Percentiles rank a stretch among this genome's conserved stretches.
These are phyloP conservation scores for Angomonas ambiguus DNA, from an alignment of 208 protist species.

Conservation along the genomic window DNA sequence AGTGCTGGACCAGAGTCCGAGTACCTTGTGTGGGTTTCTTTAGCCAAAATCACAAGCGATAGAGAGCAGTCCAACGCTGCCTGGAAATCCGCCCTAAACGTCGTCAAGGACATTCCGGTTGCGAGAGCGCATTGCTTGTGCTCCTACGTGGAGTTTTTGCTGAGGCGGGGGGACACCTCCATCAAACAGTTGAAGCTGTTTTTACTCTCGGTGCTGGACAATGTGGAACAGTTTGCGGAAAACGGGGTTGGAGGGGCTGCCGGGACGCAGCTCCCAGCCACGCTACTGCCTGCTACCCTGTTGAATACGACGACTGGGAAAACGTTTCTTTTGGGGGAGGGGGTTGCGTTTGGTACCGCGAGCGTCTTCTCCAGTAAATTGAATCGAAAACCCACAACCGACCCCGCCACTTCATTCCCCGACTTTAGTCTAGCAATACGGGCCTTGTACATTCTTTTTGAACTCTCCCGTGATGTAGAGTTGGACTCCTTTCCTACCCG, in stretches of 20 bases:
- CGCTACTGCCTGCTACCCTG: neutral
- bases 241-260: neutral
- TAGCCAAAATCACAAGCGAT: slow-evolving; percentile 33
- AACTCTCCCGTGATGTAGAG: slow-evolving; percentile 7
- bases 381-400: neutral
- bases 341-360: neutral
- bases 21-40: slow-evolving; percentile 56
- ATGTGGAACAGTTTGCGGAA: slow-evolving; percentile 8
- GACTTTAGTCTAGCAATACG: slow-evolving; percentile 29
- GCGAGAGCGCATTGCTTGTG: slow-evolving; percentile 21
- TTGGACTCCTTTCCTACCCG: slow-evolving; percentile 8
- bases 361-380: neutral
- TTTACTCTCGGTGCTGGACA: slow-evolving; percentile 26
- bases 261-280: neutral
- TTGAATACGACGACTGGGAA: neutral
- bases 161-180: neutral
- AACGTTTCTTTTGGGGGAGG: neutral
- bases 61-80: slow-evolving; percentile 26
- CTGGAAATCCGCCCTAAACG: slow-evolving; percentile 41
- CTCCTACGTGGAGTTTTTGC: neutral
- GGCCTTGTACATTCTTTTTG: slow-evolving; percentile 35
- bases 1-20: slow-evolving; percentile 56
- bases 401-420: neutral
- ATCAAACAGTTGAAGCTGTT: slow-evolving; percentile 8
- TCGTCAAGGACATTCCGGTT: slow-evolving; percentile 27